These are phyloP conservation scores for Crithidia sp. DNA, from an alignment of 208 protist genomes.

Conservation along the genomic window DNA sequence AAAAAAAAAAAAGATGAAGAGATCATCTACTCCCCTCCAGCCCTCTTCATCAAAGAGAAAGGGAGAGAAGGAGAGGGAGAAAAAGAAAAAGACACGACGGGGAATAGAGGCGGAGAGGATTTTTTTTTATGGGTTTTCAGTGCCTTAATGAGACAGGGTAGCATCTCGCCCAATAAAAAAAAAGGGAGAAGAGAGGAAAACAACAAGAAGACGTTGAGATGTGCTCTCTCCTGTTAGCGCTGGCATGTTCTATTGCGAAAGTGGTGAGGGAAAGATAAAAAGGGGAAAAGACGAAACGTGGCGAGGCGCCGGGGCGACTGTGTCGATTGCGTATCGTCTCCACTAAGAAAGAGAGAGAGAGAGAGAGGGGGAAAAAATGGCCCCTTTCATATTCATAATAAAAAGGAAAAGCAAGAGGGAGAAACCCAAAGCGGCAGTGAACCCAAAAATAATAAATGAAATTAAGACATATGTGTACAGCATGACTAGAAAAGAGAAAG, in stretches of 20 bases:
- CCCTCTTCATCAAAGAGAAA: too few relatives aligned
- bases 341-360: background rate
- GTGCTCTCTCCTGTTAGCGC: background rate
- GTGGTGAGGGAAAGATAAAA: background rate
- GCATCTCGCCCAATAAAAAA: background rate
- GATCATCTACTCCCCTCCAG: too few relatives aligned
- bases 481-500: background rate
- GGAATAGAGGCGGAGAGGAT: too few relatives aligned
- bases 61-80: too few relatives aligned
- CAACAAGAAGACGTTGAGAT: background rate
- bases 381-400: background rate
- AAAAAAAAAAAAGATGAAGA: too few relatives aligned
- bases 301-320: background rate
- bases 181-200: background rate
- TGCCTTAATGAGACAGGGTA: too few relatives aligned
- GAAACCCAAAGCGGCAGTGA: too few relatives aligned
- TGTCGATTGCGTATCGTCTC: background rate
- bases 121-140: too few relatives aligned
- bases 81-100: too few relatives aligned
- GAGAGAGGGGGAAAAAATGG: slow-evolving; percentile 12
- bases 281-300: background rate
- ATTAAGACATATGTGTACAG: too few relatives aligned
- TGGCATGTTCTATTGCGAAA: background rate
- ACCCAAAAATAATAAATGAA: too few relatives aligned
- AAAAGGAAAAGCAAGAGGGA: slow-evolving; percentile 1